Percentiles rank a stretch among this genome's conserved stretches.
Evolutionary conservation across 129 eudicot genomes (phyloP).

Genomic region (Calendula officinalis): DNA sequence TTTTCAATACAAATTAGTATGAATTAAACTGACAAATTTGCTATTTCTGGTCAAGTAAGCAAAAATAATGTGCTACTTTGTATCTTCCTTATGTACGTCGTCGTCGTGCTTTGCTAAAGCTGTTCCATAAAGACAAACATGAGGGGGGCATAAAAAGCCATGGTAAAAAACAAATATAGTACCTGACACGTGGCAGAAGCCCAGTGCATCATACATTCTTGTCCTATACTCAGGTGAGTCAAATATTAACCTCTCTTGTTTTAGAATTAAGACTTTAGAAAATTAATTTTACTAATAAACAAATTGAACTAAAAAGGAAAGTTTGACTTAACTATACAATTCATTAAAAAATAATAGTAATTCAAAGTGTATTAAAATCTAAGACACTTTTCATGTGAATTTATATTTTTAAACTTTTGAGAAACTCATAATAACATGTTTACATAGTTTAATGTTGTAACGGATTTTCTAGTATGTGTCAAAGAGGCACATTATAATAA

Average conservation of each 20-base stretch:
- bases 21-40: not conserved
- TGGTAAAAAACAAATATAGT: slow-evolving; percentile 30
- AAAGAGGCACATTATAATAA: too few species aligned
- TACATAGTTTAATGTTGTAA: too few species aligned
- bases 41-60: not conserved
- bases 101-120: slow-evolving; percentile 8
- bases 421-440: too few species aligned
- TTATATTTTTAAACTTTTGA: too few species aligned
- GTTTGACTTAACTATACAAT: too few species aligned
- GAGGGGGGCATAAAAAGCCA: slow-evolving; percentile 23
- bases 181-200: slow-evolving; percentile 48
- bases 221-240: slow-evolving; percentile 37
- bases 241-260: slow-evolving; percentile 3
- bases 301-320: too few species aligned
- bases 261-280: not conserved
- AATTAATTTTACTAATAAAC: too few species aligned
- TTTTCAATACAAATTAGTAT: too few species aligned
- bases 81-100: not conserved
- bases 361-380: too few species aligned
- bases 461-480: too few species aligned
- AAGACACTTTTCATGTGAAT: too few species aligned
- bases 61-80: not conserved
- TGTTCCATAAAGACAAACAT: slow-evolving; percentile 35
- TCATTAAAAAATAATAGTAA: too few species aligned
- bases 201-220: slow-evolving; percentile 36